Evolutionary conservation across 2,329 filamentous ascomycete genomes (phyloP), one percentile per base, ranked within the genome.

Genomic region (Nothophaeocryptopus gaeumannii): DNA sequence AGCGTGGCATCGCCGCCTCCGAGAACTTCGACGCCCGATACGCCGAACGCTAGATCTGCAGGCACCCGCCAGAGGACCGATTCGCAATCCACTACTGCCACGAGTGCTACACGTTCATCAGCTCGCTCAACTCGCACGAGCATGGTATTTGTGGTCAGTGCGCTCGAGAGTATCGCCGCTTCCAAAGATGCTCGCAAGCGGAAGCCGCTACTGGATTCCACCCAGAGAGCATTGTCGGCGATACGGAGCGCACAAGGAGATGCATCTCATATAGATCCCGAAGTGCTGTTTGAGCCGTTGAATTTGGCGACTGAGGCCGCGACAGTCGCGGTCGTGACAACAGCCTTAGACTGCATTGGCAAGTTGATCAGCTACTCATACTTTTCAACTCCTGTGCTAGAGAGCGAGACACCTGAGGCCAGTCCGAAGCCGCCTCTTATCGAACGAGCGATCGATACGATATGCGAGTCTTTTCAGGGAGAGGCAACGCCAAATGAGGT

Each of bases 301-400:
- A 88, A 95, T 66, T 80, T 97, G 36, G 93, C 95, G 40, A 92
- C 91, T 32, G 89, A 90, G 67, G 86, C 89, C 8, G 82, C 85
- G 62, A 96, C 89, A 63, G 85, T 92, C 45, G 83, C 89, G 51
- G 78, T 99, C 39, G 88, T 90, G 53, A 95, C 90, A 15, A 88
- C 88, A 33, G 91, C 93, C 5, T 82, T 99, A 65, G 93, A 99
- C 72, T 97, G 92, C 72, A 96, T 99, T 63, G 93, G 95, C 64
- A 99, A 99, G 76, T 84, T 99, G 56, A 97, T 97, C 68, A 96
- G 92, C 64, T 99, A 96, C 70, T 96, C 93, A 13, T 97, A 97
- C 77, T 97, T 99, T 71, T 92, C 92, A 41, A 82, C 89, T 1
- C 63, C 61, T 29, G 50, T 55, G 42, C 65, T 71, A 33, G 72